Base-by-base conservation (phyloP, 352 stramenopile species). In the Phytophthora palmivora region DNA sequence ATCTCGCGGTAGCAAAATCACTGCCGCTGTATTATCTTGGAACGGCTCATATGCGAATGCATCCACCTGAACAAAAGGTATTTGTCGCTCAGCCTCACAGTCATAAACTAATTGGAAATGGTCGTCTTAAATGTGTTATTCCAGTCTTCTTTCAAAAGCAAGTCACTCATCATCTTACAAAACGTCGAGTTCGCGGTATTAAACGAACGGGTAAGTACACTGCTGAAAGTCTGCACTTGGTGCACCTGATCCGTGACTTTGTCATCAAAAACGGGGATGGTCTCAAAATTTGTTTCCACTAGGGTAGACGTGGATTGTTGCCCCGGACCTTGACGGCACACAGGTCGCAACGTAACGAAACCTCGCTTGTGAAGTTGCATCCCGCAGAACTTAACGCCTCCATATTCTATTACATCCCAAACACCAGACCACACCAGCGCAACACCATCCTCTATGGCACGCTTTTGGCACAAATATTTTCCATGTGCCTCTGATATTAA, bases 241-340 rank as follows among this genome's bases (percentile, higher is more conserved):
- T 69, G 55, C 6, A 46, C 14, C 22, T 44, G 42, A 54, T 86
- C 68, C 3, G 54, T 34, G 10, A 84, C 53, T 26, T 73, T 67
- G 11, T 83, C 67, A 30, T 76, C 68, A n/a, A 87, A 72, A 32
- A 82, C 58, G 18, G 79, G 76, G 1, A 69, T 59, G 6, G 70
- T 75, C 21, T 76, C 64, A 22, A 76, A 66, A 48, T 58, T 74
- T 19, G 64, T 72, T 51, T 88, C 74, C 42, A 88, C 62, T 4
- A 75, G 54, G 4, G 76, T 78, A 19, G 46, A 51, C 11, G 42
- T 64, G 12, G 54, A 64, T 7, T 28, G 14, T 4, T 67, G 28
- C 6, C 42, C 42, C 2, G 28, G 51, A 3, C 52, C 60, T 42
- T 56, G 21, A 21, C 22, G 41, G 37, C 11, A 14, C 8, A 39